Evolutionary conservation across 805 yeast genomes (phyloP), one percentile per base, ranked within the genome.

Genomic region (Candida vaughaniae): DNA sequence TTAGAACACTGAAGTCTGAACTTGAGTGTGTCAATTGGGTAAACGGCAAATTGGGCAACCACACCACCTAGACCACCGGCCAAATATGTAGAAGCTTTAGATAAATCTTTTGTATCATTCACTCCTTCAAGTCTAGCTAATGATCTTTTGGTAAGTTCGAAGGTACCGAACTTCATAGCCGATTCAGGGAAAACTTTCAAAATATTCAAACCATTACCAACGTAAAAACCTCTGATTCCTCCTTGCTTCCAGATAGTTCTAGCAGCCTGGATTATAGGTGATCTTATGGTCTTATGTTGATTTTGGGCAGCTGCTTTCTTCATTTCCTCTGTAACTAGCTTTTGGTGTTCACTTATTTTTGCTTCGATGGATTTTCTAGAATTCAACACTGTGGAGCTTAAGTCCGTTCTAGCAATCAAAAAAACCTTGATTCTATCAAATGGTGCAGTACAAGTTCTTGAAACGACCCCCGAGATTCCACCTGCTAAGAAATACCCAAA

Each of bases 1-100:
- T 90, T 80, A 6, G 95, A 95, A 64, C 98, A 93, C 59, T 93
- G 99, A 31, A 93, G 71, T 51, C 99, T 76, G 60, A 86, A 93
- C 58, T 93, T 93, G 36, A 93, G 68, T 0, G 99, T 93, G 63
- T 93, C 99, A 10, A 93, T 82, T 6, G 99, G 99, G 58, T 93
- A 93, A 3, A 91, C 96, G 0, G 93, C 75, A 52, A 90, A 79
- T 60, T 93, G 99, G 1, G 97, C 85, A 17, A 82, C 78, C 39
- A 93, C 95, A 55, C 99, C 99, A 28, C 97, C 99, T 29, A 93
- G 57, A 33, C 99, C 99, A 62, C 99, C 99, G 16, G 96, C 89
- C 22, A 87, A 58, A 55, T 89, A 93, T 0, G 96, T 89, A 1
- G 97, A 76, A 1, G 76, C 53, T 45, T 80, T 79, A 0, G 95